phyloP scores from a whole-genome alignment of 2,329 filamentous ascomycete genomes.

The Clonostachys solani region DNA sequence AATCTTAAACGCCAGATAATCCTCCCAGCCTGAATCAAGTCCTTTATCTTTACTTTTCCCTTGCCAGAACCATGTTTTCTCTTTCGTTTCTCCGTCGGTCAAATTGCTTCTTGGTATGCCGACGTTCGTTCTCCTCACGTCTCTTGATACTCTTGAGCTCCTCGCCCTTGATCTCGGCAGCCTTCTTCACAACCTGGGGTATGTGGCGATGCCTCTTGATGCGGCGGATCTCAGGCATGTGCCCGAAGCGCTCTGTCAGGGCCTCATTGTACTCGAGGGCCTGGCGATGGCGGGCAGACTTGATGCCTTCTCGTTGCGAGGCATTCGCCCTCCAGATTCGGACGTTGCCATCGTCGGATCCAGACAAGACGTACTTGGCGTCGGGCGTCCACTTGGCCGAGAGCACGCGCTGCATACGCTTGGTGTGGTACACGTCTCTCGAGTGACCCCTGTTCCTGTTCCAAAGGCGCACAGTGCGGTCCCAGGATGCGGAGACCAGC shows the following conservation, averaged over 20 bases:
- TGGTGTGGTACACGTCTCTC: slow-evolving; percentile 93
- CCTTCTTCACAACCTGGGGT: slow-evolving; percentile 93
- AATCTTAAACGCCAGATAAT: slow-evolving; percentile 1
- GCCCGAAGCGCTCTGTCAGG: slow-evolving; percentile 76
- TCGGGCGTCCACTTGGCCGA: slow-evolving; percentile 82
- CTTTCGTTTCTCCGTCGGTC: slow-evolving; percentile 71
- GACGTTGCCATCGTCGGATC: slow-evolving; percentile 87
- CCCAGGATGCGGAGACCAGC: slow-evolving; percentile 81
- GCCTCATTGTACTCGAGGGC: slow-evolving; percentile 90
- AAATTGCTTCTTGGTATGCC: slow-evolving; percentile 82
- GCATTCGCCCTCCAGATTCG: slow-evolving; percentile 87
- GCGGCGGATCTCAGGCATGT: slow-evolving; percentile 93
- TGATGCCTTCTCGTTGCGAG: slow-evolving; percentile 77
- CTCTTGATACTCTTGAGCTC: slow-evolving; percentile 86
- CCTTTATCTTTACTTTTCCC: slow-evolving; percentile 39
- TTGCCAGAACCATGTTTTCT: slow-evolving; percentile 85
- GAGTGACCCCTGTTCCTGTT: slow-evolving; percentile 75
- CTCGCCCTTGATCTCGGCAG: slow-evolving; percentile 86
- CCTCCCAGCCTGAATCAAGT: slow-evolving; percentile 3
- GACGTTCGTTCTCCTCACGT: slow-evolving; percentile 89
- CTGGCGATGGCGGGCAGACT: slow-evolving; percentile 78
- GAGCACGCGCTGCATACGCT: slow-evolving; percentile 95
- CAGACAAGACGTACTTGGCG: slow-evolving; percentile 82
- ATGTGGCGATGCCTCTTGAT: slow-evolving; percentile 90
- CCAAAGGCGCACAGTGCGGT: slow-evolving; percentile 86